These are phyloP conservation scores for Mucor piriformis DNA, from an alignment of 371 early-diverging fungal species.

Conservation along the genomic window DNA sequence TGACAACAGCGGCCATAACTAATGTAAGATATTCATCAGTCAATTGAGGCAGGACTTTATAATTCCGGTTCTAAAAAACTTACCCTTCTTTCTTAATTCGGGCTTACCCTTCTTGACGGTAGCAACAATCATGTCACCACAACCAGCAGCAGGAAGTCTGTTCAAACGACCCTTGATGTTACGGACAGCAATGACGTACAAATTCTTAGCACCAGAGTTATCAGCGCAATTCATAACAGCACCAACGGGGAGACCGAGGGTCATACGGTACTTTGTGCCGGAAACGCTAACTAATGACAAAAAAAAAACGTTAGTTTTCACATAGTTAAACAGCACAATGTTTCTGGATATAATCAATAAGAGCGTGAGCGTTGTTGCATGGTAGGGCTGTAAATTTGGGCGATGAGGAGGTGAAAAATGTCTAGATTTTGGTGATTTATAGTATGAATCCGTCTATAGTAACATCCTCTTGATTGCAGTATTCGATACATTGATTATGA, in stretches of 20 bases:
- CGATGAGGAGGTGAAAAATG: neutral
- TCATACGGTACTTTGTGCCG: slow-evolving; percentile 98
- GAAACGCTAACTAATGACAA: slow-evolving; percentile 62
- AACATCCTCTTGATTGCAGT: neutral
- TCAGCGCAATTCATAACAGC: slow-evolving; percentile 99
- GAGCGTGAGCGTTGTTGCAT: neutral
- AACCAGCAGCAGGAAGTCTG: slow-evolving; percentile 99
- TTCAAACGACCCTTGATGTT: slow-evolving; percentile 97
- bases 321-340: neutral
- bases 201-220: slow-evolving; percentile 99
- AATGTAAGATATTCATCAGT: neutral
- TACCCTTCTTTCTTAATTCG: slow-evolving; percentile 98
- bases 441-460: neutral
- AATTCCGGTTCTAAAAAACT: neutral
- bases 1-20: slow-evolving; percentile 98
- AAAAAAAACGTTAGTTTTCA: neutral
- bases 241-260: slow-evolving; percentile 99
- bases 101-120: slow-evolving; percentile 99
- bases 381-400: neutral
- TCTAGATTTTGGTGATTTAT: neutral
- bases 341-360: neutral
- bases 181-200: slow-evolving; percentile 98
- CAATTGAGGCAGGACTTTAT: neutral
- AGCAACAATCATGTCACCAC: slow-evolving; percentile 99
- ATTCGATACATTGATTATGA: neutral